Conservation (phyloP, 106 monocot species). For the Dendrobium nobile region DNA sequence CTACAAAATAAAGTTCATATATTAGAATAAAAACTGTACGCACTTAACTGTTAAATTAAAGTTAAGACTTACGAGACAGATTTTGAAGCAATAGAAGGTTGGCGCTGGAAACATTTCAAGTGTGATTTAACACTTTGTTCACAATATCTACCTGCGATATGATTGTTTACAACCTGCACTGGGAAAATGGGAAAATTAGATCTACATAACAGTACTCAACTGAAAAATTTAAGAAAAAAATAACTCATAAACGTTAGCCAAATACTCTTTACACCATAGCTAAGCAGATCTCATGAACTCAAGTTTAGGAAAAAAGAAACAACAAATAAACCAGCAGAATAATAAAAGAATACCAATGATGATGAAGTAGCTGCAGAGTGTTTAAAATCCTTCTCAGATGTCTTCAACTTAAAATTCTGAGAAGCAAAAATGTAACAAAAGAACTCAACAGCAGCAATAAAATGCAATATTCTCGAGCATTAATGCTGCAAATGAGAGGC, state of each 20-base stretch:
- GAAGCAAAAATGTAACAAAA: slow-evolving; percentile 3
- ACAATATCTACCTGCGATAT: slow-evolving; percentile 1
- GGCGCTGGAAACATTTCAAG: slow-evolving; percentile 9
- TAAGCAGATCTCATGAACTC: not conserved
- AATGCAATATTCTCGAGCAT: not conserved
- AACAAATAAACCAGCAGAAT: not conserved
- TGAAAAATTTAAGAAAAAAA: not conserved
- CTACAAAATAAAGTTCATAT: not conserved
- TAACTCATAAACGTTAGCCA: not conserved
- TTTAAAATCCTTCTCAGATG: slow-evolving; percentile 33
- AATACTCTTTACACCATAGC: not conserved
- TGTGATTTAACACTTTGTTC: slow-evolving; percentile 6
- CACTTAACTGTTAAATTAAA: not conserved
- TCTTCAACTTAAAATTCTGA: slow-evolving; percentile 51
- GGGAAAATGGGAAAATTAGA: not conserved
- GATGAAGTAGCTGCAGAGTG: slow-evolving; percentile 15
- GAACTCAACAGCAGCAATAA: not conserved
- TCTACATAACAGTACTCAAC: not conserved
- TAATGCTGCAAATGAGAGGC: not conserved
- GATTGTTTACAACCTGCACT: slow-evolving; percentile 17
- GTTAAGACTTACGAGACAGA: slow-evolving; percentile 30
- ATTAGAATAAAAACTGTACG: not conserved
- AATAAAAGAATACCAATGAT: slow-evolving; percentile 16
- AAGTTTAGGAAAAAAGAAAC: not conserved
- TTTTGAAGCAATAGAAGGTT: slow-evolving; percentile 11